These are phyloP conservation scores for Suillus cothurnatus DNA, from an alignment of 768 basidiomycete species.

Conservation along the genomic window DNA sequence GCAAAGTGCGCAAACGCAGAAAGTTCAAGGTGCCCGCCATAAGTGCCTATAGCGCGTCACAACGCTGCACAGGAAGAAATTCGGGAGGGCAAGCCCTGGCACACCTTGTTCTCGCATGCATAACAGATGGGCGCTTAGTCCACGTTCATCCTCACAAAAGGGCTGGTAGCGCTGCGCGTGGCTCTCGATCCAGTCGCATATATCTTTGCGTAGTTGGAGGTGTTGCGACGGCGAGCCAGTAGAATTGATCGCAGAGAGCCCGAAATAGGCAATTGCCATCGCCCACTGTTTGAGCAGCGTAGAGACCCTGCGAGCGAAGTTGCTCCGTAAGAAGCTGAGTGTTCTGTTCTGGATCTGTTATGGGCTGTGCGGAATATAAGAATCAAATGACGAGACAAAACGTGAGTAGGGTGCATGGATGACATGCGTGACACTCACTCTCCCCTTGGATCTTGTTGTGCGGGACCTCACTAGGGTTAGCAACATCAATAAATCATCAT, in stretches of 20 bases:
- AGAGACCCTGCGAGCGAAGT: slow-evolving; percentile 77
- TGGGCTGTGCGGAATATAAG: slow-evolving; percentile 32
- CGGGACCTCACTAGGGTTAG: slow-evolving; percentile 51
- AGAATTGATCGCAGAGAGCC: slow-evolving; percentile 85
- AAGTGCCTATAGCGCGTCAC: slow-evolving; percentile 59
- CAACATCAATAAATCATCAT: slow-evolving; percentile 21
- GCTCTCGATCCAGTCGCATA: slow-evolving; percentile 80
- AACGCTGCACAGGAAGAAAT: slow-evolving; percentile 17
- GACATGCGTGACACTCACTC: slow-evolving; percentile 43
- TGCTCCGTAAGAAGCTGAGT: slow-evolving; percentile 69
- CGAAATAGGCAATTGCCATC: slow-evolving; percentile 96
- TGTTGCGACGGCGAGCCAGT: slow-evolving; percentile 76
- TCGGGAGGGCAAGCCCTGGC: slow-evolving; percentile 21
- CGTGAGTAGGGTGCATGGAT: slow-evolving; percentile 19
- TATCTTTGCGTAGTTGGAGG: slow-evolving; percentile 64
- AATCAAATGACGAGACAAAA: slow-evolving; percentile 8
- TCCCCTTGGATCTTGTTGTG: slow-evolving; percentile 61
- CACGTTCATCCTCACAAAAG: slow-evolving; percentile 87
- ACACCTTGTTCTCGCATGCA: slow-evolving; percentile 81
- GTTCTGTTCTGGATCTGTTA: slow-evolving; percentile 63
- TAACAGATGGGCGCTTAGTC: slow-evolving; percentile 67
- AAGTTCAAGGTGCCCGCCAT: slow-evolving; percentile 93
- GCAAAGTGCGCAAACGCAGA: slow-evolving; percentile 87
- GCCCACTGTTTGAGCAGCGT: slow-evolving; percentile 84
- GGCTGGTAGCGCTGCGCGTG: slow-evolving; percentile 77